Percentiles rank a stretch among this genome's conserved stretches.
Evolutionary conservation across 2,329 filamentous ascomycete genomes (phyloP).

Genomic region (Colletotrichum lupini): DNA sequence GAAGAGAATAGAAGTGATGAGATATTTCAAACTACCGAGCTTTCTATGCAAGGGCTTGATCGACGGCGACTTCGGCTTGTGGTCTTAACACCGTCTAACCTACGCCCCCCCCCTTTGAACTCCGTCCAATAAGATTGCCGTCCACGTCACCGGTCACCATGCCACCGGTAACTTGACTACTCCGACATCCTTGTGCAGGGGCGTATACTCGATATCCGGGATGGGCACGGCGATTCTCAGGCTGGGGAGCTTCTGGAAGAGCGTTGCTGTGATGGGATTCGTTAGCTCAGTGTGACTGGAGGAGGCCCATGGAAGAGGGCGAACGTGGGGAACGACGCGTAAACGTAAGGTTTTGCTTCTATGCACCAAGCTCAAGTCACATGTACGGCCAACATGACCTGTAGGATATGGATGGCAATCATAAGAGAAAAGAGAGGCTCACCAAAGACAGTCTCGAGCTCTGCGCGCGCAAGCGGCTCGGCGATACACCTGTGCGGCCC

Average conservation of each 20-base stretch:
- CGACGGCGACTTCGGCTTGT: no score
- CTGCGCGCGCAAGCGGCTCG: constrained; percentile 54
- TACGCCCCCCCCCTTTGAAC: background rate
- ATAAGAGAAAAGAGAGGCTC: constrained; percentile 36
- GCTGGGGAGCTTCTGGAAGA: constrained; percentile 52
- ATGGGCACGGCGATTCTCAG: constrained; percentile 52
- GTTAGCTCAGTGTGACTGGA: background rate
- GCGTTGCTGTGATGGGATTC: constrained; percentile 31
- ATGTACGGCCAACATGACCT: background rate
- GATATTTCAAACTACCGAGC: background rate
- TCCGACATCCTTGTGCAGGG: constrained; percentile 52
- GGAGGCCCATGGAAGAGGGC: no score
- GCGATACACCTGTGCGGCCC: constrained; percentile 59
- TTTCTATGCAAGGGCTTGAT: background rate
- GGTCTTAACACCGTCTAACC: no score
- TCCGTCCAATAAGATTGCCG: background rate
- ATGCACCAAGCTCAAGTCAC: background rate
- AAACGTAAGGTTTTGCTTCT: background rate
- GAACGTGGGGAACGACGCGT: no score
- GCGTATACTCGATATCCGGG: constrained; percentile 51
- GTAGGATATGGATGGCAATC: background rate
- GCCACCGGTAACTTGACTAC: constrained; percentile 51
- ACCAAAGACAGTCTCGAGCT: constrained; percentile 57
- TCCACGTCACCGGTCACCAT: constrained; percentile 38
- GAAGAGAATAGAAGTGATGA: background rate